Evolutionary conservation across 495 filamentous ascomycete species (phyloP).

Genomic region (Penicillium antarcticum): DNA sequence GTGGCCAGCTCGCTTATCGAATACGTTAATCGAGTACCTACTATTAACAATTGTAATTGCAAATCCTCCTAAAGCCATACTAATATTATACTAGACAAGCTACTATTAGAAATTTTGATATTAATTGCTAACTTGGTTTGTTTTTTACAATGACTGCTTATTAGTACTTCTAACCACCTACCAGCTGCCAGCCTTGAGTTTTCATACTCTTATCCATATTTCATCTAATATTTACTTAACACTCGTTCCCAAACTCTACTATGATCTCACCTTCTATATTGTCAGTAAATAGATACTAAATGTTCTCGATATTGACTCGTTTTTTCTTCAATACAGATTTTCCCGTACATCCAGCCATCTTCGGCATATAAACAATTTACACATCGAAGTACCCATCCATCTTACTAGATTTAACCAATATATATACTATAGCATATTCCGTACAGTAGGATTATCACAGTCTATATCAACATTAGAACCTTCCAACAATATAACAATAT

Average conservation of each 20-base stretch:
- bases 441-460: not conserved
- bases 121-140: not conserved
- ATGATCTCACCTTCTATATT: not conserved
- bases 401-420: conserved; percentile 8
- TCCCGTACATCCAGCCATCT: not conserved
- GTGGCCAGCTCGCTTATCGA: no score
- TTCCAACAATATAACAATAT: conserved; percentile 2
- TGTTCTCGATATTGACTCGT: conserved; percentile 5
- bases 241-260: conserved; percentile 1
- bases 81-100: not conserved
- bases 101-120: not conserved
- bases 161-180: not conserved
- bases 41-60: no score
- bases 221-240: not conserved
- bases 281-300: conserved; percentile 1
- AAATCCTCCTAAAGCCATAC: no score
- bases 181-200: not conserved
- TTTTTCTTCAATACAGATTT: not conserved
- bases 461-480: not conserved
- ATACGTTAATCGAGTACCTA: no score
- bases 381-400: conserved; percentile 3
- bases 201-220: conserved; percentile 1
- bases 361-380: not conserved
- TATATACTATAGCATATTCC: conserved; percentile 6
- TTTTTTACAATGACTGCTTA: no score